A percentile compares a stretch with the other conserved stretches of the same genome.
These are phyloP conservation scores for Imleria badia DNA, from an alignment of 768 basidiomycete genomes.

Conservation along the genomic window DNA sequence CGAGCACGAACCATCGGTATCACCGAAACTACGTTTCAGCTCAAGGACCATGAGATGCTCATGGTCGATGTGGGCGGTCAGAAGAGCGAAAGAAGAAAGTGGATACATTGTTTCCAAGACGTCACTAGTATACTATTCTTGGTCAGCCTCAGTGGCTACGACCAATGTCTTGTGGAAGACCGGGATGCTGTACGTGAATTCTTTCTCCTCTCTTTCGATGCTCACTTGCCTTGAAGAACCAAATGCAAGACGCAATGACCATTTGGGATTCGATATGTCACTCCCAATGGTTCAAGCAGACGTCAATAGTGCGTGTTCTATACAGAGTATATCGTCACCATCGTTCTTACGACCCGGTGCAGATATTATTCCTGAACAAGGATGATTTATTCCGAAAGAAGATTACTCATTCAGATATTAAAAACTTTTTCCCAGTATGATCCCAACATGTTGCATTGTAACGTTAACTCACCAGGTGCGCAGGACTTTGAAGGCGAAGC, in stretches of 20 bases:
- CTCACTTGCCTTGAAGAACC: conserved; percentile 56
- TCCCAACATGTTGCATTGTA: neutral
- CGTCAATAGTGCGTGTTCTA: conserved; percentile 70
- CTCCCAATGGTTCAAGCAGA: conserved; percentile 95
- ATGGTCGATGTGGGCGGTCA: conserved; percentile 96
- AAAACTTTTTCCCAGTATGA: conserved; percentile 82
- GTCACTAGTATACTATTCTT: conserved; percentile 92
- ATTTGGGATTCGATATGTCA: conserved; percentile 99
- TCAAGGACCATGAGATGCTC: conserved; percentile 79
- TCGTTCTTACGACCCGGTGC: conserved; percentile 4
- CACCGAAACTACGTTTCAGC: conserved; percentile 80
- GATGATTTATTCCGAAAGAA: conserved; percentile 91
- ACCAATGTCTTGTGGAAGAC: conserved; percentile 92
- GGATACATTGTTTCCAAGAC: conserved; percentile 95
- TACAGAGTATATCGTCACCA: neutral
- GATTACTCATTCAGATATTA: conserved; percentile 78
- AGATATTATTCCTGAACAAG: conserved; percentile 97
- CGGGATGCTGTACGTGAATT: conserved; percentile 70
- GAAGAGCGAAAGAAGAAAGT: conserved; percentile 89
- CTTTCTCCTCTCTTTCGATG: neutral
- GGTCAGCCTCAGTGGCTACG: conserved; percentile 90
- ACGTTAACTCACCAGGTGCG: conserved; percentile 1
- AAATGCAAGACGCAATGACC: conserved; percentile 99
- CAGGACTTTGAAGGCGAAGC: conserved; percentile 85
- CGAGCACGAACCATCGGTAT: conserved; percentile 90